These are phyloP conservation scores for Biscogniauxia sp. DNA, from an alignment of 2,329 filamentous ascomycete genomes.

Conservation along the genomic window DNA sequence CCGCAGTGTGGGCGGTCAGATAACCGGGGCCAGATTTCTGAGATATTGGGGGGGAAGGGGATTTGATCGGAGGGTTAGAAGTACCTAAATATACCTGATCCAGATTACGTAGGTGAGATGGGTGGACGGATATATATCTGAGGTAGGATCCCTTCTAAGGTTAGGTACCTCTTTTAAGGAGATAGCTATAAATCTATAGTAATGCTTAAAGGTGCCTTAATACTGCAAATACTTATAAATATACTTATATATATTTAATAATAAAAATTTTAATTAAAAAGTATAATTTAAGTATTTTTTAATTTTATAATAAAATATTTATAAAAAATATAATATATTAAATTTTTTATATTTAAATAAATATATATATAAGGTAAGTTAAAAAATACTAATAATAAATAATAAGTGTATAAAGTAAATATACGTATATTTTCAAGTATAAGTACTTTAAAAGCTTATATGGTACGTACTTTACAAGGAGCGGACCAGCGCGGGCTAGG, in stretches of 20 bases:
- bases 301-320: too few species aligned
- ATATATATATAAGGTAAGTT: too few species aligned
- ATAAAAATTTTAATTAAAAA: too few species aligned
- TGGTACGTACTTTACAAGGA: background rate
- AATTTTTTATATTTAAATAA: too few species aligned
- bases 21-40: slow-evolving; percentile 11
- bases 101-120: slow-evolving; percentile 1
- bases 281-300: too few species aligned
- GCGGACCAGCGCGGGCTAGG: background rate
- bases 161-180: slow-evolving; percentile 8
- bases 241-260: too few species aligned
- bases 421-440: background rate
- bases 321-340: too few species aligned
- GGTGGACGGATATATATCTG: slow-evolving; percentile 11
- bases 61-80: slow-evolving; percentile 5
- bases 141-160: too few species aligned
- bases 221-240: too few species aligned
- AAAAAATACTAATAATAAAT: too few species aligned
- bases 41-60: background rate
- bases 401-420: background rate
- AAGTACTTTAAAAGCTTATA: background rate
- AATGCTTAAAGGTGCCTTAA: too few species aligned
- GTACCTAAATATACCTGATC: slow-evolving; percentile 18
- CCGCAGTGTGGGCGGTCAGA: slow-evolving; percentile 21
- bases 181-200: too few species aligned